phyloP scores from a whole-genome alignment of 345 rosid genomes.

The Durio zibethinus region DNA sequence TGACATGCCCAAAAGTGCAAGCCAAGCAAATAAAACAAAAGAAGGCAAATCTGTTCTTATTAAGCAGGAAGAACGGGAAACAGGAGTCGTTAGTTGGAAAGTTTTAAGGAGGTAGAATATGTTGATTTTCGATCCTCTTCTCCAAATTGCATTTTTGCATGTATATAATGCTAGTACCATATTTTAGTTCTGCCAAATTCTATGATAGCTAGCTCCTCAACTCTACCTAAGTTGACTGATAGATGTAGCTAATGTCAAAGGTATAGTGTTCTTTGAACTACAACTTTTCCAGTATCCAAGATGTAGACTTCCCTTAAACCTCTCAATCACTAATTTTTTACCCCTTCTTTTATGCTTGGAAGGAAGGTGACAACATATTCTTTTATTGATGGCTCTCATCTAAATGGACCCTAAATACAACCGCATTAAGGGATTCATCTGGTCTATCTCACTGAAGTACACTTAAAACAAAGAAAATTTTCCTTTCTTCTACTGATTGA shows the following conservation, averaged over 20 bases:
- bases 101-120: slow-evolving; percentile 64
- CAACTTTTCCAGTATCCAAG: background rate
- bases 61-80: slow-evolving; percentile 97
- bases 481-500: background rate
- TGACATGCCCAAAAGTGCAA: slow-evolving; percentile 39
- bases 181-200: background rate
- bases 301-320: background rate
- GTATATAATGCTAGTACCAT: background rate
- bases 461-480: background rate
- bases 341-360: background rate
- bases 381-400: background rate
- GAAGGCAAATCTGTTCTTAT: slow-evolving; percentile 85
- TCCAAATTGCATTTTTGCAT: background rate
- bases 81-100: slow-evolving; percentile 83
- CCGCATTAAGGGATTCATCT: background rate
- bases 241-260: background rate
- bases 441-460: background rate
- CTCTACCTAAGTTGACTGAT: background rate
- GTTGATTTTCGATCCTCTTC: background rate
- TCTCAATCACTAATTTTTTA: background rate
- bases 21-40: slow-evolving; percentile 41
- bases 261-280: background rate
- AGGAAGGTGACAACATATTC: background rate
- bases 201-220: background rate
- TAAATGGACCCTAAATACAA: background rate